A percentile compares a stretch with the other conserved stretches of the same genome.
Evolutionary conservation across 257 asterid species (phyloP).

Genomic region (Solanum dulcamara): DNA sequence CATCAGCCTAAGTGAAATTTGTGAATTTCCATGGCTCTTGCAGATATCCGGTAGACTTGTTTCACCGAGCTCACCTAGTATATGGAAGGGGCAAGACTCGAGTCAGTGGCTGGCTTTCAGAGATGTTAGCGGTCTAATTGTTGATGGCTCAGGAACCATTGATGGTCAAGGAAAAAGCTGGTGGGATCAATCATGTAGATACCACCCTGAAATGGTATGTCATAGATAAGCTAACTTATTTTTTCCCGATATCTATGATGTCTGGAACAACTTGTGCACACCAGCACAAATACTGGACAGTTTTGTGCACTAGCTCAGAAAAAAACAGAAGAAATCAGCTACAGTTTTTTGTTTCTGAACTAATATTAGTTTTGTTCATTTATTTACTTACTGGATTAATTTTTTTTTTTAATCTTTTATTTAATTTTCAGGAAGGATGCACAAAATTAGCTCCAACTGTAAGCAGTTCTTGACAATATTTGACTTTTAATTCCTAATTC

Average conservation of each 20-base stretch:
- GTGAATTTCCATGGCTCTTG: neutral
- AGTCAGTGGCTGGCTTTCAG: slow-evolving; percentile 48
- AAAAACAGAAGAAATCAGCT: too few species aligned
- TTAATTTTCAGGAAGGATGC: slow-evolving; percentile 43
- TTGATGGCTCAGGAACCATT: slow-evolving; percentile 46
- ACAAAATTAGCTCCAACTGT: slow-evolving; percentile 80
- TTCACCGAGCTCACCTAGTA: slow-evolving; percentile 42
- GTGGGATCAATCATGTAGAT: slow-evolving; percentile 79
- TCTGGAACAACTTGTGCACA: neutral
- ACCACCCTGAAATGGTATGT: slow-evolving; percentile 38
- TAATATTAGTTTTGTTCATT: too few species aligned
- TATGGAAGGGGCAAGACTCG: slow-evolving; percentile 34
- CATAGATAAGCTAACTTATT: neutral
- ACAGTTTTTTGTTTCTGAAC: too few species aligned
- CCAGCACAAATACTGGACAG: neutral
- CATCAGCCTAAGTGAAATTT: neutral
- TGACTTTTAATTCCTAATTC: neutral
- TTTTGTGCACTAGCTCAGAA: too few species aligned
- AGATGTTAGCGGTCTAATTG: slow-evolving; percentile 26
- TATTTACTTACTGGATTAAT: too few species aligned
- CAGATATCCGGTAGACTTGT: slow-evolving; percentile 49
- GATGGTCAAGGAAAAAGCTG: slow-evolving; percentile 50
- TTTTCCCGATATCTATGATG: neutral
- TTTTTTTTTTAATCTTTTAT: neutral
- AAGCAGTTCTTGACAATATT: slow-evolving; percentile 13